These are phyloP conservation scores for Dalechampia spathulata DNA, from an alignment of 441 rosid species.

Conservation along the genomic window DNA sequence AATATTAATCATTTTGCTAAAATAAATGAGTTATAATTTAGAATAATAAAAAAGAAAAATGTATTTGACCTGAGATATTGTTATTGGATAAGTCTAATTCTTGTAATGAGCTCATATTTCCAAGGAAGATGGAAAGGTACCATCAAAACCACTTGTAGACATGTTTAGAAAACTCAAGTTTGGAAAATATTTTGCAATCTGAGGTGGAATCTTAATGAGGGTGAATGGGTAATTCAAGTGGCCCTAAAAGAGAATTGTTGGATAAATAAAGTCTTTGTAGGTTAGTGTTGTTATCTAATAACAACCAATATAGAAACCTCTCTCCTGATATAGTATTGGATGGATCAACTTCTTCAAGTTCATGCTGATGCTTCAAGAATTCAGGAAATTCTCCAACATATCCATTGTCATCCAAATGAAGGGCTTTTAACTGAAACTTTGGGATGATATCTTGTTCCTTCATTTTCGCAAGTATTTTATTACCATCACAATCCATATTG, in stretches of 20 bases:
- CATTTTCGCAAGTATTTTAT: background rate
- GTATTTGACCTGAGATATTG: constrained; percentile 1
- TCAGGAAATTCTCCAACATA: constrained; percentile 11
- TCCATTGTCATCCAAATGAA: background rate
- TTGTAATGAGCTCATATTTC: background rate
- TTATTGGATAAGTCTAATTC: constrained; percentile 10
- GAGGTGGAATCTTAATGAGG: background rate
- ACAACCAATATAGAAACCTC: constrained; percentile 26
- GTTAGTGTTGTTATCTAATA: constrained; percentile 22
- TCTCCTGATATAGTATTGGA: constrained; percentile 1
- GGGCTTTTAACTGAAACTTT: background rate
- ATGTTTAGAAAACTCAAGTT: background rate
- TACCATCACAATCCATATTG: background rate
- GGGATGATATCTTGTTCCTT: constrained; percentile 1
- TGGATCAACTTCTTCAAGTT: constrained; percentile 2
- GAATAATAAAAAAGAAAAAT: too few relatives aligned
- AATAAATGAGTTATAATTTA: too few relatives aligned
- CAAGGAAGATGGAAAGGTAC: constrained; percentile 17
- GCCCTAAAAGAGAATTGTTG: constrained; percentile 16
- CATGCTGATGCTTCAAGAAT: constrained; percentile 19
- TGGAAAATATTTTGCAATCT: constrained; percentile 8
- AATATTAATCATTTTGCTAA: too few relatives aligned
- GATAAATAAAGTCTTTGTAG: background rate
- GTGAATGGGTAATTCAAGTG: constrained; percentile 9
- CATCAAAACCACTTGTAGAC: constrained; percentile 1